Base-by-base conservation (phyloP, 495 filamentous ascomycete genomes). In the Xylaria telfairii region DNA sequence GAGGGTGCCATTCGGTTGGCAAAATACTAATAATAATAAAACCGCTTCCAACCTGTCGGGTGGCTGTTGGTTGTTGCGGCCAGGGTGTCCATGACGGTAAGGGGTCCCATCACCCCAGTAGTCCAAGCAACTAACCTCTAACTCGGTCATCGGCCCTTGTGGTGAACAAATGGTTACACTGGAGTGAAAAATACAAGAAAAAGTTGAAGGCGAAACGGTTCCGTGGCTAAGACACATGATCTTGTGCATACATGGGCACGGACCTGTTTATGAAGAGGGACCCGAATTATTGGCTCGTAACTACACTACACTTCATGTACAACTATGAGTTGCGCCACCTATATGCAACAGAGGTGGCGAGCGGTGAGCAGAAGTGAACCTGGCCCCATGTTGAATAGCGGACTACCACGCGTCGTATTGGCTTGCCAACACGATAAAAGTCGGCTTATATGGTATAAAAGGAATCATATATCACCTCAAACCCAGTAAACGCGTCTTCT, bases 31-130 rank as follows among this genome's bases (percentile, higher is more conserved):
- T 15, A 65, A 42, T 42, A 62, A 41, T 42, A 62, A 44, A 41
- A 37, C 46, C 64, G 64, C 64, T 66, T 66, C 64, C 64, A 66
- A 54, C 32, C 64, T 54, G 64, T 66, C 64, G 64, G 64, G 64
- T 66, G 64, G 30, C 47, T 26, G 46, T 53, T 42, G 37, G 59
- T 42, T 26, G 37, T 61, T 28, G 34, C 37, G 10, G 37, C 17
- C 59, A 41, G 59, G 37, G 59, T 41, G 59, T 15, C 10, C 37
- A 37, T 24, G 37, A 41, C 34, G 28, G 59, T 42, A 62, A 62
- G 3, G 21, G 32, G 17, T 39, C 7, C 8, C 2, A 12, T 59
- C 32, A 3, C 34, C 54, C 9, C 32, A 59, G 19, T 21, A 19
- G 17, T 37, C 32, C 56, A 37, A 37, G 54, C 30, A 21, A 21